Evolutionary conservation across 2,329 filamentous ascomycete genomes (phyloP).

Genomic region (Curvularia eragrostidis): DNA sequence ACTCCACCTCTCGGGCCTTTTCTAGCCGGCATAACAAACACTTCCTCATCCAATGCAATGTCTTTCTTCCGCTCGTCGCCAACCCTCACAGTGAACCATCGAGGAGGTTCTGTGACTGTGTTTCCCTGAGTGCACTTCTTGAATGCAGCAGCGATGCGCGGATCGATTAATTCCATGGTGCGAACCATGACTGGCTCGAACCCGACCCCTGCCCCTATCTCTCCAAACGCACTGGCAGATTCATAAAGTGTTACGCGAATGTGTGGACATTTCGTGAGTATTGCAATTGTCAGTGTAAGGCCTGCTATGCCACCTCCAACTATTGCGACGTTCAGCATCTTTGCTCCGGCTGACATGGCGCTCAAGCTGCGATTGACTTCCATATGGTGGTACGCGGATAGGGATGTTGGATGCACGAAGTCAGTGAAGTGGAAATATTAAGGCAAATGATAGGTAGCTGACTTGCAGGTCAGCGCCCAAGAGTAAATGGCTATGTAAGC

Average conservation of each 20-base stretch:
- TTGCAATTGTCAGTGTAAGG: constrained; percentile 59
- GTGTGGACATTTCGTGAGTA: constrained; percentile 51
- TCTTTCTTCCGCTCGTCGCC: constrained; percentile 35
- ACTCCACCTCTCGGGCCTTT: constrained; percentile 46
- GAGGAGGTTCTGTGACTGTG: constrained; percentile 21
- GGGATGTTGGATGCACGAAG: neutral
- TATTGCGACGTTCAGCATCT: constrained; percentile 57
- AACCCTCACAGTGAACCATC: constrained; percentile 35
- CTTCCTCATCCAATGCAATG: constrained; percentile 22
- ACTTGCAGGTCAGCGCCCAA: neutral
- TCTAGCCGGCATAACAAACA: constrained; percentile 35
- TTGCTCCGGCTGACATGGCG: constrained; percentile 11
- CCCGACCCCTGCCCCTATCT: constrained; percentile 65
- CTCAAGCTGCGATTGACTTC: neutral
- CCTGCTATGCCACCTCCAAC: constrained; percentile 67
- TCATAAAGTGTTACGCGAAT: constrained; percentile 62
- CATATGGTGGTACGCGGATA: neutral
- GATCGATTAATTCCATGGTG: constrained; percentile 54
- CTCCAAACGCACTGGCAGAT: constrained; percentile 59
- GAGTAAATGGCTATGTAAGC: neutral
- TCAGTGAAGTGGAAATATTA: neutral
- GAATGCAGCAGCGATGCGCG: constrained; percentile 36
- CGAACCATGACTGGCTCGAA: constrained; percentile 48
- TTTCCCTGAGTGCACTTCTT: constrained; percentile 17
- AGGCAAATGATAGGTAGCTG: neutral